Percentiles rank a stretch among this genome's conserved stretches.
Evolutionary conservation across 1,139 yeast species (phyloP).

Genomic region (Geotrichum aggregatum): DNA sequence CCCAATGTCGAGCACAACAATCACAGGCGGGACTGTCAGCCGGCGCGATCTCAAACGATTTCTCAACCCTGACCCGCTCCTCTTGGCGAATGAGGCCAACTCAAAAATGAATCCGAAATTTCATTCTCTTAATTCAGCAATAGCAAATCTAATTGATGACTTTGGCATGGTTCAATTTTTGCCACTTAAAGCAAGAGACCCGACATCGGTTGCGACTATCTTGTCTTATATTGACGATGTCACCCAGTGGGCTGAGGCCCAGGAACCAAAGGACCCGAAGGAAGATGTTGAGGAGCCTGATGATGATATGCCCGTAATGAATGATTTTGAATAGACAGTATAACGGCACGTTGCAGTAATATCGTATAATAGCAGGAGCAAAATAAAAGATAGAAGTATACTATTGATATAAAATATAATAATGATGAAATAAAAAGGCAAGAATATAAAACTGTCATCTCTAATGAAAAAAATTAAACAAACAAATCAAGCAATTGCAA

Average conservation of each 20-base stretch:
- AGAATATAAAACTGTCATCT: background rate
- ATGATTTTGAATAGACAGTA: slow-evolving; percentile 1
- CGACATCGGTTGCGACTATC: slow-evolving; percentile 76
- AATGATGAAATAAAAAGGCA: background rate
- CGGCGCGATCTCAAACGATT: slow-evolving; percentile 75
- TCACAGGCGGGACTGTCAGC: slow-evolving; percentile 48
- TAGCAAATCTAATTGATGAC: slow-evolving; percentile 81
- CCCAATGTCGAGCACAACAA: background rate
- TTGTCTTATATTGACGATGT: slow-evolving; percentile 92
- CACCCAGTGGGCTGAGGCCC: slow-evolving; percentile 95
- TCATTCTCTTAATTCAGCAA: slow-evolving; percentile 67
- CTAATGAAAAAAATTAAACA: background rate
- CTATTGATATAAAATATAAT: background rate
- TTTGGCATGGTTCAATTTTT: slow-evolving; percentile 97
- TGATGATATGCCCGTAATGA: slow-evolving; percentile 16
- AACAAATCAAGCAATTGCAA: background rate
- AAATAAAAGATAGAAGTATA: background rate
- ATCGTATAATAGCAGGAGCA: background rate
- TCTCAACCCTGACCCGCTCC: slow-evolving; percentile 84
- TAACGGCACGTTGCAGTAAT: background rate
- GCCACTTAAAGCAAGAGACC: slow-evolving; percentile 79
- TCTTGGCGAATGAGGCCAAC: slow-evolving; percentile 53
- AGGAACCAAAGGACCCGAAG: slow-evolving; percentile 93
- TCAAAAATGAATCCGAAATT: slow-evolving; percentile 67
- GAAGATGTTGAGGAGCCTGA: slow-evolving; percentile 65